phyloP scores from a whole-genome alignment of 345 rosid species.

The Rhodomyrtus tomentosa region DNA sequence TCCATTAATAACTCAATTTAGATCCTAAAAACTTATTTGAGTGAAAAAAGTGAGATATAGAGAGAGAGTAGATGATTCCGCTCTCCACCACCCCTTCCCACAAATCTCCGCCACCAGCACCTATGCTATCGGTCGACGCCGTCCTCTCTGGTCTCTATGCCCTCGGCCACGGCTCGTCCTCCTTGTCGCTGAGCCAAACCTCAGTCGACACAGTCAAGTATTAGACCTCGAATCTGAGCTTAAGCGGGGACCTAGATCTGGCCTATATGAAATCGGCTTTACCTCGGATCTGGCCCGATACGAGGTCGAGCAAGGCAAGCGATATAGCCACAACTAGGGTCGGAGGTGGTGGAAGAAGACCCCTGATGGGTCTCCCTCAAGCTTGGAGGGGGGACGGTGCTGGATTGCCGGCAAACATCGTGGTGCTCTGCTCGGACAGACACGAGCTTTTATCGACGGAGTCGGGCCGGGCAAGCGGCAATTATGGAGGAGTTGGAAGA shows the following conservation, averaged over 20 bases:
- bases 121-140: not conserved
- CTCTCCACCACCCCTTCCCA: not conserved
- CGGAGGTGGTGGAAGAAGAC: not conserved
- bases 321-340: not conserved
- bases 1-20: not conserved
- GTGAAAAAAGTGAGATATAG: not conserved
- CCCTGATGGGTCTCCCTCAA: not conserved
- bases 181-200: not conserved
- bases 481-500: slow-evolving; percentile 37
- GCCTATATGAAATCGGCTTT: not conserved
- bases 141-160: not conserved
- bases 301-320: not conserved
- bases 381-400: not conserved
- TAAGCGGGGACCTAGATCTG: not conserved
- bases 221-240: not conserved
- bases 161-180: not conserved
- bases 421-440: not conserved
- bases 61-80: not conserved
- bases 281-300: not conserved
- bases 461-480: slow-evolving; percentile 6
- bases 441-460: not conserved
- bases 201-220: not conserved
- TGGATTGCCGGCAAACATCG: not conserved
- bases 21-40: not conserved
- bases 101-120: not conserved